Percentiles rank a stretch among this genome's conserved stretches.
These are phyloP conservation scores for Beauveria medogensis DNA, from an alignment of 2,329 filamentous ascomycete species.

Conservation along the genomic window DNA sequence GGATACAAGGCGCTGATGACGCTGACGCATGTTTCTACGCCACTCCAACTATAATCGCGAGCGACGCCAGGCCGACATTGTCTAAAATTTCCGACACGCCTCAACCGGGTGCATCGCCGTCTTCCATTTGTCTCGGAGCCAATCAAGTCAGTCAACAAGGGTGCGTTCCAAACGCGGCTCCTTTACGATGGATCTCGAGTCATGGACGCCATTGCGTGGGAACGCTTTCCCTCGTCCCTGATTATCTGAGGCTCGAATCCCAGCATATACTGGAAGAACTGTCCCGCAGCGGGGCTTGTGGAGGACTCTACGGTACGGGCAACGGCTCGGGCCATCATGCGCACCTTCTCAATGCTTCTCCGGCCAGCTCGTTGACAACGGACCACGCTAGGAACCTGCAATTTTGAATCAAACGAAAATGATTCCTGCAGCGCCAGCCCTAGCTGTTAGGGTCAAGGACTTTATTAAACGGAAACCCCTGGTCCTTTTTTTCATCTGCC, in stretches of 20 bases:
- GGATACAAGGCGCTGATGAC: not conserved
- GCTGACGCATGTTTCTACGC: not conserved
- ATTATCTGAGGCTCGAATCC: not conserved
- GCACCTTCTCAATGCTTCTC: not conserved
- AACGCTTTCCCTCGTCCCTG: not conserved
- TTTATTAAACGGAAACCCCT: not conserved
- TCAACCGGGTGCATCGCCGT: not conserved
- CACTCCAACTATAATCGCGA: not conserved
- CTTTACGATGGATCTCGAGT: not conserved
- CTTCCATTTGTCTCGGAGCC: not conserved
- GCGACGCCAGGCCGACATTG: not conserved
- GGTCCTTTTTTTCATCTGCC: not conserved
- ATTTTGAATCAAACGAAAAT: not conserved
- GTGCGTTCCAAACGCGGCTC: not conserved
- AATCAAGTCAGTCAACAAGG: not conserved
- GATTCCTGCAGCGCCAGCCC: not conserved
- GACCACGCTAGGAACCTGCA: not conserved
- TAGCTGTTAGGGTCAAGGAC: too few species aligned
- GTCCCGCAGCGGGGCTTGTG: conserved; percentile 4
- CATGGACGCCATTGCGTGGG: not conserved
- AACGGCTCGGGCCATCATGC: not conserved
- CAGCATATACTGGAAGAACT: not conserved
- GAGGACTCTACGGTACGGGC: conserved; percentile 1
- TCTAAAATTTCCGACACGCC: not conserved
- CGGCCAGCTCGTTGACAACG: not conserved